Conservation (phyloP, 2,329 filamentous ascomycete species). For the Xylaria sp. region DNA sequence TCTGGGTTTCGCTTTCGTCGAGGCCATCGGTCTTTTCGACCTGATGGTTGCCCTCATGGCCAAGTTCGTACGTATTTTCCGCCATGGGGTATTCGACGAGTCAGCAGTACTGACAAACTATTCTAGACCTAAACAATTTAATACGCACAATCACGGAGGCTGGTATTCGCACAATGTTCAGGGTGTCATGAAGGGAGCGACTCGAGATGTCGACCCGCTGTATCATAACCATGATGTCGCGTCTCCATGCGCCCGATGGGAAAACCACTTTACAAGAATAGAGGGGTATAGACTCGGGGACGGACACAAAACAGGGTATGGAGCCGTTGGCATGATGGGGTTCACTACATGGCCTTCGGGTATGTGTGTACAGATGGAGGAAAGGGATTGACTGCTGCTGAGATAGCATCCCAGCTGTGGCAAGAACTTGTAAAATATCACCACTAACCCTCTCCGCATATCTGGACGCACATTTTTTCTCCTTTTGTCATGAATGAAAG, state of each 20-base stretch:
- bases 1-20: conserved; percentile 92
- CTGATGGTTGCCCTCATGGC: conserved; percentile 91
- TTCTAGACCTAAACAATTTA: conserved; percentile 32
- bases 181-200: conserved; percentile 28
- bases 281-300: conserved; percentile 29
- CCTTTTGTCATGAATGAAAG: conserved; percentile 12
- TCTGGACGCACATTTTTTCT: conserved; percentile 13
- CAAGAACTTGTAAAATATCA: conserved; percentile 21
- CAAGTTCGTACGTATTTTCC: conserved; percentile 64
- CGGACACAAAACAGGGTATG: conserved; percentile 23
- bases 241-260: conserved; percentile 29
- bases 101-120: conserved; percentile 14
- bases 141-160: conserved; percentile 29
- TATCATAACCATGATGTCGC: conserved; percentile 19
- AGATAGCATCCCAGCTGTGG: conserved; percentile 5
- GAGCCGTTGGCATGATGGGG: conserved; percentile 21
- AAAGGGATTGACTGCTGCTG: conserved; percentile 19
- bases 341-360: conserved; percentile 32
- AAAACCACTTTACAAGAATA: conserved; percentile 35
- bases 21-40: conserved; percentile 85
- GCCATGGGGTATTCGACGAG: conserved; percentile 10
- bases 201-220: conserved; percentile 22
- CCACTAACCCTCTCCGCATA: conserved; percentile 10
- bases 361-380: conserved; percentile 32
- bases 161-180: conserved; percentile 28